Evolutionary conservation across 1,284 basidiomycete genomes (phyloP).

Genomic region (Austroboletus novae-zelandiae): DNA sequence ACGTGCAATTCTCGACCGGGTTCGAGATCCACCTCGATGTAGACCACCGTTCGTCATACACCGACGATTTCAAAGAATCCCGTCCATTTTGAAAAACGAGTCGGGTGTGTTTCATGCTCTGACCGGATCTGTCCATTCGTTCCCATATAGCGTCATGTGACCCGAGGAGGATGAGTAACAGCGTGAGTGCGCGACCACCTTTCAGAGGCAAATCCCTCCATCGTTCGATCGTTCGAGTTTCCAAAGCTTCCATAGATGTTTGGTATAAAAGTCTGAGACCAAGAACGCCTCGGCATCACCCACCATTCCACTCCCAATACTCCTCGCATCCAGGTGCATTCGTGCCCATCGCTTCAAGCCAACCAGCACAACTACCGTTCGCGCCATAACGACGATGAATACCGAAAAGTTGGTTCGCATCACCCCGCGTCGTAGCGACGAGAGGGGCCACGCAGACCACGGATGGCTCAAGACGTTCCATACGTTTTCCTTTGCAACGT

Average conservation of each 20-base stretch:
- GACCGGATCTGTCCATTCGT: background rate
- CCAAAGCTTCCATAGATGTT: background rate
- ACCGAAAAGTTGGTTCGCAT: constrained; percentile 38
- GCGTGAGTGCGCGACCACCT: constrained; percentile 23
- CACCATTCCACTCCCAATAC: constrained; percentile 9
- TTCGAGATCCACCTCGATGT: no score
- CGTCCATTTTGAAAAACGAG: no score
- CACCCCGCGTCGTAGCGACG: constrained; percentile 55
- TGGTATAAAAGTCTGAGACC: constrained; percentile 18
- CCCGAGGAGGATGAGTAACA: background rate
- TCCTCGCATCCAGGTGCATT: constrained; percentile 6
- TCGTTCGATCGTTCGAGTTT: constrained; percentile 7
- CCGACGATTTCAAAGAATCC: no score
- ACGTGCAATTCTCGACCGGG: no score
- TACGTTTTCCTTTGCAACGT: constrained; percentile 81
- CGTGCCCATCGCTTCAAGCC: constrained; percentile 4
- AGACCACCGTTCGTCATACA: no score
- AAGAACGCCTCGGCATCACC: background rate
- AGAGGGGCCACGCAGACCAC: constrained; percentile 80
- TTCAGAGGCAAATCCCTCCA: constrained; percentile 23
- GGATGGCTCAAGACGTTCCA: constrained; percentile 92
- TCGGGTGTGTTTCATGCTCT: background rate
- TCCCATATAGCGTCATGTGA: background rate
- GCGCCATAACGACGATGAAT: constrained; percentile 13
- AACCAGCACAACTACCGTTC: background rate